These are phyloP conservation scores for Chamaenerion angustifolium DNA, from an alignment of 345 rosid genomes.

Conservation along the genomic window DNA sequence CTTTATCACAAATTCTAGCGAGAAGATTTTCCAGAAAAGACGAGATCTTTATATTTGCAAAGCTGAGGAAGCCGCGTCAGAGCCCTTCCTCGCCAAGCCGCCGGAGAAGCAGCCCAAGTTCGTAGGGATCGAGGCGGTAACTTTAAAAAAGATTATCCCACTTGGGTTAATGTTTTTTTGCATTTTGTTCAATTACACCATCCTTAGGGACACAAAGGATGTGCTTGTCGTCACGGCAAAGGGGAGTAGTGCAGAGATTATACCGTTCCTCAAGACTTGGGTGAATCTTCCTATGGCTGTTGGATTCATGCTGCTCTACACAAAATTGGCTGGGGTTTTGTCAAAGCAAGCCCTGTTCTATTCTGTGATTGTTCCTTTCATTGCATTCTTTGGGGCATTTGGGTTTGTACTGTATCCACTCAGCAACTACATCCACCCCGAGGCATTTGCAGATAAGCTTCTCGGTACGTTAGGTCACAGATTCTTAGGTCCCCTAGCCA, in stretches of 20 bases:
- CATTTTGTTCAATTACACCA: slow-evolving; percentile 84
- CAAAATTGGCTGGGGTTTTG: slow-evolving; percentile 57
- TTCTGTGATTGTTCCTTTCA: slow-evolving; percentile 73
- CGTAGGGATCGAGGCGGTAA: slow-evolving; percentile 51
- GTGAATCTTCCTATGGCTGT: slow-evolving; percentile 95
- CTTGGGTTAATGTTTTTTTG: slow-evolving; percentile 95
- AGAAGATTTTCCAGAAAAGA: slow-evolving; percentile 22
- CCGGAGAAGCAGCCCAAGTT: slow-evolving; percentile 31
- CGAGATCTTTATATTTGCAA: slow-evolving; percentile 49
- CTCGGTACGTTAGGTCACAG: slow-evolving; percentile 62
- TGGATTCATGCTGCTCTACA: slow-evolving; percentile 86
- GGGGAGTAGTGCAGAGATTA: slow-evolving; percentile 95
- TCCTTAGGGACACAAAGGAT: slow-evolving; percentile 92
- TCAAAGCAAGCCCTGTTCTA: slow-evolving; percentile 81
- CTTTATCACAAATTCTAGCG: slow-evolving; percentile 30
- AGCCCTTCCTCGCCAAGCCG: slow-evolving; percentile 27
- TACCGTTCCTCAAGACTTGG: slow-evolving; percentile 93
- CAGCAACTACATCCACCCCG: slow-evolving; percentile 64
- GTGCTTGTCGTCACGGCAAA: slow-evolving; percentile 91
- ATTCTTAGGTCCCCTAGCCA: slow-evolving; percentile 90
- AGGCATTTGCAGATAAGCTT: slow-evolving; percentile 74
- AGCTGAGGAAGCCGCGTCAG: slow-evolving; percentile 77
- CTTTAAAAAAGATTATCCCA: slow-evolving; percentile 74
- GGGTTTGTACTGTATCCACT: slow-evolving; percentile 86
- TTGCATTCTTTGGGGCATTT: slow-evolving; percentile 86